Evolutionary conservation across 1,139 yeast genomes (phyloP), one percentile per base, ranked within the genome.

Genomic region (Saccharomyces hybrid): DNA sequence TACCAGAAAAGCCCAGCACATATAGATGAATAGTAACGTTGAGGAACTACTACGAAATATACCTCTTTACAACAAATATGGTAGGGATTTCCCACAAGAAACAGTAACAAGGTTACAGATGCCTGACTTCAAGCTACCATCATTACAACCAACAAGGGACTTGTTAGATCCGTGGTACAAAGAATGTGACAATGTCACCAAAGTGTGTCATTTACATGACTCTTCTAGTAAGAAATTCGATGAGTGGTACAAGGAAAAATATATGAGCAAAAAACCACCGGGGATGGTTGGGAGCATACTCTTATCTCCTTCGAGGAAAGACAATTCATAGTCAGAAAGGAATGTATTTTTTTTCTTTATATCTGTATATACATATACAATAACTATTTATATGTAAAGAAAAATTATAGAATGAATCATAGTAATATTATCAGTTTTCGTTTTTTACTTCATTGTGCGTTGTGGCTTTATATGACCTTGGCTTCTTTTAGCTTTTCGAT

Each of bases 401-500:
- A 52, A 52, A 50, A 42, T 16, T 47, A 27, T 42, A 42, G 26
- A 46, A n/a, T 27, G 27, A 34, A 14, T 19, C 12, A 21, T 38
- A 42, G 24, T 24, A 46, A 46, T 42, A 46, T 16, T 31, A 44
- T 24, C 49, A 50, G 50, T 28, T 27, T 27, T n/a, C 42, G 11
- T 48, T 51, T 48, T 51, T 49, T 31, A 44, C 49, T 44, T 48
- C 50, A 34, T 52, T 47, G 9, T 14, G 52, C 44, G 47, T 28
- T 24, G 44, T 48, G 12, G 29, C 42, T 48, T 63, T 74, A 80
- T 58, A 80, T 73, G 52, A 81, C 84, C 66, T 82, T 82, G 49
- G 74, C 73, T 53, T 86, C 93, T 75, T 88, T 88, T 71, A 93
- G 79, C 71, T 88, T 88, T 56, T 78, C 70, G 56, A 93, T 74